These are phyloP conservation scores for Candida freyschussii DNA, from an alignment of 1,139 yeast genomes.

Conservation along the genomic window DNA sequence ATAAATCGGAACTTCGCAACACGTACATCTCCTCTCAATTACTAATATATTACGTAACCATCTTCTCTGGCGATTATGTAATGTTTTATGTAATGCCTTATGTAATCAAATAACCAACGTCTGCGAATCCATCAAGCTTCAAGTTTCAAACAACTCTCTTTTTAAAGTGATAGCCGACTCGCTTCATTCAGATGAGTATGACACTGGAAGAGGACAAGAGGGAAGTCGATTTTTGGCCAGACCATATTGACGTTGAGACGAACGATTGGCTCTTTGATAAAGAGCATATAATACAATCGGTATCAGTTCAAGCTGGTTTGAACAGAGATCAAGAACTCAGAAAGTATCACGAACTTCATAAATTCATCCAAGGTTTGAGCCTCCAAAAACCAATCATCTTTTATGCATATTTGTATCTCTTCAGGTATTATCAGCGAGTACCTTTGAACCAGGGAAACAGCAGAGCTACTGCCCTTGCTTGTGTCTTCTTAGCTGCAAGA, in stretches of 20 bases:
- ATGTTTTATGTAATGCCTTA: no score
- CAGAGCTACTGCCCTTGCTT: conserved; percentile 5
- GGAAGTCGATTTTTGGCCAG: conserved; percentile 30
- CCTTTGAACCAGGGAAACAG: conserved; percentile 7
- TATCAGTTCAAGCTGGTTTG: conserved; percentile 9
- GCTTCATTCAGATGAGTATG: background rate
- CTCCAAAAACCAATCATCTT: conserved; percentile 7
- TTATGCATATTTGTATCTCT: conserved; percentile 15
- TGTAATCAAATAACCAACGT: no score
- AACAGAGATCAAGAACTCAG: conserved; percentile 4
- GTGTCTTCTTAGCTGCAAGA: conserved; percentile 19
- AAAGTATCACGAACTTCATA: conserved; percentile 3
- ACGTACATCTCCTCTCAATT: no score
- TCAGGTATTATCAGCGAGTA: conserved; percentile 19
- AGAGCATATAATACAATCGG: conserved; percentile 13
- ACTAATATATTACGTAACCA: no score
- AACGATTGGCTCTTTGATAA: conserved; percentile 24
- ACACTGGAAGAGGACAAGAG: background rate
- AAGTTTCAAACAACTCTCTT: no score
- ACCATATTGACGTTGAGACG: conserved; percentile 26
- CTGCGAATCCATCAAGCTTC: no score
- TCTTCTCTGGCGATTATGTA: no score
- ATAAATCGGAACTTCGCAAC: no score
- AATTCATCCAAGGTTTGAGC: no score
- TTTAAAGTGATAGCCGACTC: background rate